phyloP scores from a whole-genome alignment of 331 rosid genomes.

The Arachis monticola region DNA sequence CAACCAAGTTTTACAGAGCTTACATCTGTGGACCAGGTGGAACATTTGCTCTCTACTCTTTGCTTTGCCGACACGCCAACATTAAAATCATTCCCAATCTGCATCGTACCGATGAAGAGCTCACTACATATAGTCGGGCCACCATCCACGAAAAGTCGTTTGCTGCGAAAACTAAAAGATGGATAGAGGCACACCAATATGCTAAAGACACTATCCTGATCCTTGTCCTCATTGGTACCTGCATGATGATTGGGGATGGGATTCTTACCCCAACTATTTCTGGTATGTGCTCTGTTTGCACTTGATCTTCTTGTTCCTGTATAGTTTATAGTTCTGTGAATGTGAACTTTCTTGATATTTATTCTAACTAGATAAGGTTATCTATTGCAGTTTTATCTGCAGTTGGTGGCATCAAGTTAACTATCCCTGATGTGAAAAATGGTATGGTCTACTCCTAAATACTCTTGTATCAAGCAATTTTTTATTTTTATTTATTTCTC shows the following conservation, averaged over 20 bases:
- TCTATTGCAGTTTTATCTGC: conserved; percentile 79
- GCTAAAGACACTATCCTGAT: conserved; percentile 67
- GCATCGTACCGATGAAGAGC: conserved; percentile 80
- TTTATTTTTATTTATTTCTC: not conserved
- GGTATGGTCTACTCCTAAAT: conserved; percentile 52
- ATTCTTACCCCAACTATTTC: conserved; percentile 94
- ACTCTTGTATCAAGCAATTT: too few relatives aligned
- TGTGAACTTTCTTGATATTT: conserved; percentile 10
- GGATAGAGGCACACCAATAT: conserved; percentile 62
- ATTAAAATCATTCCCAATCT: conserved; percentile 78
- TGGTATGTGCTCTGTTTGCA: conserved; percentile 50
- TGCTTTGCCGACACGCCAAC: conserved; percentile 88
- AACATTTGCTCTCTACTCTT: conserved; percentile 85
- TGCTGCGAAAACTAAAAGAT: conserved; percentile 77
- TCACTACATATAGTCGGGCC: conserved; percentile 84
- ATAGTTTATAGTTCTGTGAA: conserved; percentile 17
- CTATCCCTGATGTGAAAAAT: conserved; percentile 51
- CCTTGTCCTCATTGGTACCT: conserved; percentile 85
- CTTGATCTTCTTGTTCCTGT: conserved; percentile 35
- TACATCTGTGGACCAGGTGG: conserved; percentile 57
- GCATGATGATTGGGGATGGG: conserved; percentile 94
- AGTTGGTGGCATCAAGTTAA: conserved; percentile 89
- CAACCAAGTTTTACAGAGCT: conserved; percentile 23
- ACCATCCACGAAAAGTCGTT: conserved; percentile 70
- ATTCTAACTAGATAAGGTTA: too few relatives aligned